These are phyloP conservation scores for Effrenium voratum DNA, from an alignment of 73 alveolate species.

Conservation along the genomic window DNA sequence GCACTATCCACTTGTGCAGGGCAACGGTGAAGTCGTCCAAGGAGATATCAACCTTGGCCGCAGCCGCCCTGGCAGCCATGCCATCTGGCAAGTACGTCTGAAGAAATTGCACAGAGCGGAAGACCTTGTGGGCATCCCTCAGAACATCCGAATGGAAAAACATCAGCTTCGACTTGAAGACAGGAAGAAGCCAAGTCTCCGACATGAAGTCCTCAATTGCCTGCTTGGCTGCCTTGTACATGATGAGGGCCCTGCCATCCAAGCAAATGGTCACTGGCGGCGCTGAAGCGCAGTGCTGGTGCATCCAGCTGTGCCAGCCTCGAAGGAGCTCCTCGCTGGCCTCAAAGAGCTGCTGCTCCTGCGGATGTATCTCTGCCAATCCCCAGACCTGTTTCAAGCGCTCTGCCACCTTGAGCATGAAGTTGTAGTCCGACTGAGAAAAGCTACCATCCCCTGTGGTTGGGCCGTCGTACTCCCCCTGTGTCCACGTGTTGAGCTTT, in stretches of 20 bases:
- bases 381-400: conserved; percentile 26
- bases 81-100: too few relatives aligned
- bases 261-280: neutral
- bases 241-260: conserved; percentile 3
- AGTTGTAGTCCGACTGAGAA: neutral
- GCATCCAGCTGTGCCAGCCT: conserved; percentile 31
- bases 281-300: neutral
- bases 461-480: conserved; percentile 6
- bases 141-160: conserved; percentile 12
- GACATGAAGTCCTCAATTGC: conserved; percentile 2
- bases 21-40: conserved; percentile 42
- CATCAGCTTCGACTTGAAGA: neutral
- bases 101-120: neutral
- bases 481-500: conserved; percentile 58
- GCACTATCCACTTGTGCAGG: conserved; percentile 19
- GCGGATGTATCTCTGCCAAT: neutral
- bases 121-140: conserved; percentile 39
- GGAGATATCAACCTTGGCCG: neutral
- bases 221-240: conserved; percentile 19
- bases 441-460: neutral
- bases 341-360: neutral
- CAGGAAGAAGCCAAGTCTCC: neutral
- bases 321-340: neutral
- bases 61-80: neutral
- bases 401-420: conserved; percentile 57